Conservation (phyloP, 139 green algal species). For the Ettlia oleoabundans region DNA sequence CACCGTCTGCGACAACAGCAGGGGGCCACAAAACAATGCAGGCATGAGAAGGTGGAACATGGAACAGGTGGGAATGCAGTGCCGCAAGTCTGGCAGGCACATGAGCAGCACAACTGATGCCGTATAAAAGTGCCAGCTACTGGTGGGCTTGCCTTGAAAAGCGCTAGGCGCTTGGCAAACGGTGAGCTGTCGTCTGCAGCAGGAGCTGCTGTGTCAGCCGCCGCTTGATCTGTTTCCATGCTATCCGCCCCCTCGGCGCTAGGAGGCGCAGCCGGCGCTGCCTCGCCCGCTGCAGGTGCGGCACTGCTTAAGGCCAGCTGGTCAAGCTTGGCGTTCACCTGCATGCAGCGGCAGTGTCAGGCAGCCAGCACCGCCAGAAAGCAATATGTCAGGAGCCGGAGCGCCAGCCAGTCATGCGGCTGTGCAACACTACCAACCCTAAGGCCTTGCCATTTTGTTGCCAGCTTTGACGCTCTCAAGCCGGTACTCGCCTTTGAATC, state of each 20-base stretch:
- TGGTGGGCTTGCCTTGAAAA: constrained; percentile 24
- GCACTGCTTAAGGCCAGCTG: constrained; percentile 12
- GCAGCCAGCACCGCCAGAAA: too few species aligned
- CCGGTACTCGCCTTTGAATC: too few species aligned
- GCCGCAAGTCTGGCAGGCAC: not conserved
- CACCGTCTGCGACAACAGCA: constrained; percentile 68
- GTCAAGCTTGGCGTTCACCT: constrained; percentile 30
- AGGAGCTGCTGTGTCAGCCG: constrained; percentile 34
- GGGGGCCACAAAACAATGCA: not conserved
- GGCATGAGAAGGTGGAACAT: not conserved
- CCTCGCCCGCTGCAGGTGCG: constrained; percentile 15
- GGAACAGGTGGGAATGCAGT: not conserved
- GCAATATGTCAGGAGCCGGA: too few species aligned
- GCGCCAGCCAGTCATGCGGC: too few species aligned
- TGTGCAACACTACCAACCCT: too few species aligned
- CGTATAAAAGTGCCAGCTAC: too few species aligned
- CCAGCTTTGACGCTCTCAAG: too few species aligned
- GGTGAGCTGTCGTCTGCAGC: constrained; percentile 4
- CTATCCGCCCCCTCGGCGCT: constrained; percentile 17
- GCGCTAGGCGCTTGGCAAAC: not conserved
- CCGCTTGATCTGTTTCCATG: constrained; percentile 29
- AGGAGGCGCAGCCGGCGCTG: constrained; percentile 16
- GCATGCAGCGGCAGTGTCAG: too few species aligned
- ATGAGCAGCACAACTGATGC: not conserved
- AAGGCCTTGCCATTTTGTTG: too few species aligned